These are phyloP conservation scores for Anisodus acutangulus DNA, from an alignment of 257 asterid genomes.

Conservation along the genomic window DNA sequence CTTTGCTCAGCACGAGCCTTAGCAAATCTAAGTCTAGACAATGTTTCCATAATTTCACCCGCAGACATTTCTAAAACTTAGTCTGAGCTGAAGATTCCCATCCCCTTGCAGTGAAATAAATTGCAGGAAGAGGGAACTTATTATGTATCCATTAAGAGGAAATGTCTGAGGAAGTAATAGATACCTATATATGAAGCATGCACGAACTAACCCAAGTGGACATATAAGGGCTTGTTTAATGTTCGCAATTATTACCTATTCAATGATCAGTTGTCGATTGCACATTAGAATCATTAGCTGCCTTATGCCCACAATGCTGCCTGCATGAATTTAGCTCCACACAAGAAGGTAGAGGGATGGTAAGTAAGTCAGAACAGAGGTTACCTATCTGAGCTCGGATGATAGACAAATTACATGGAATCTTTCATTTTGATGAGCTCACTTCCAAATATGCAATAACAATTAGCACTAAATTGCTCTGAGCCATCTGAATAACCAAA, in stretches of 20 bases:
- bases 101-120: background rate
- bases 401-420: constrained; percentile 29
- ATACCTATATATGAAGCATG: constrained; percentile 27
- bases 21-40: constrained; percentile 1
- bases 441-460: constrained; percentile 38
- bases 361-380: constrained; percentile 28
- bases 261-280: constrained; percentile 1
- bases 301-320: constrained; percentile 27
- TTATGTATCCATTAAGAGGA: background rate
- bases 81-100: background rate
- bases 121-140: background rate
- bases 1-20: background rate
- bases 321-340: constrained; percentile 33
- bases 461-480: constrained; percentile 33
- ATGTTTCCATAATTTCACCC: background rate
- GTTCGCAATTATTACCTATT: constrained; percentile 13
- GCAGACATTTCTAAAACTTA: background rate
- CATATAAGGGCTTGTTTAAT: background rate
- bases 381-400: constrained; percentile 32
- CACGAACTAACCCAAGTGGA: constrained; percentile 24
- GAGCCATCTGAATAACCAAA: constrained; percentile 39
- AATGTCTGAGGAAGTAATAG: background rate
- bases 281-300: constrained; percentile 27
- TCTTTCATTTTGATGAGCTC: constrained; percentile 37
- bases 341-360: constrained; percentile 33